Conservation (phyloP, 2,329 filamentous ascomycete genomes). For the Fusarium sp. region DNA sequence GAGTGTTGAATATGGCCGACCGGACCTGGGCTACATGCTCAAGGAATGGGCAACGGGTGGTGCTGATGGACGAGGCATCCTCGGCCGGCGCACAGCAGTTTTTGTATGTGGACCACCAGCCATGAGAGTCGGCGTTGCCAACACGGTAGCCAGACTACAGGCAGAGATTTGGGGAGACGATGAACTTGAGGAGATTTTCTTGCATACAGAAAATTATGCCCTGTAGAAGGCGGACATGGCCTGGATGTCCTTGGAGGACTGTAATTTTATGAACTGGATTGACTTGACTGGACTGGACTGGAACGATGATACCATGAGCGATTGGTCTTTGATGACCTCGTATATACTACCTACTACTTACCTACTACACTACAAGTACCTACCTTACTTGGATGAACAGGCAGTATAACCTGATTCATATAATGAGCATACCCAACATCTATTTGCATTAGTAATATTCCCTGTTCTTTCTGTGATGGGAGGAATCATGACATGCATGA, state of each 20-base stretch:
- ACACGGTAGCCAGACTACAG: constrained; percentile 84
- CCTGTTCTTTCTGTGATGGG: background rate
- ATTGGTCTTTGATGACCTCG: constrained; percentile 36
- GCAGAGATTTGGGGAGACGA: constrained; percentile 83
- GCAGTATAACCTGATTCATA: constrained; percentile 26
- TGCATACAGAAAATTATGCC: constrained; percentile 96
- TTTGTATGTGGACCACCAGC: constrained; percentile 91
- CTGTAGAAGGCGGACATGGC: constrained; percentile 60
- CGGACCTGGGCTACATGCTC: constrained; percentile 88
- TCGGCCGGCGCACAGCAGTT: constrained; percentile 85
- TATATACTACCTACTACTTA: constrained; percentile 15
- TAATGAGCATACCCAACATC: constrained; percentile 30
- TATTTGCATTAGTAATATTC: background rate
- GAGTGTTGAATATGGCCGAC: constrained; percentile 91
- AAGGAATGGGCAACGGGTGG: constrained; percentile 82
- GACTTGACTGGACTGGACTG: background rate
- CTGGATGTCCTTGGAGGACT: constrained; percentile 13
- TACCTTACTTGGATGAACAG: constrained; percentile 26
- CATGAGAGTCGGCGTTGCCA: constrained; percentile 90
- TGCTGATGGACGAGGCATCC: constrained; percentile 71
- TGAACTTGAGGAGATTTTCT: constrained; percentile 86
- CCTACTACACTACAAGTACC: no score
- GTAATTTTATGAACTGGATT: constrained; percentile 37
- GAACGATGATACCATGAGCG: constrained; percentile 46
- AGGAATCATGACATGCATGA: constrained; percentile 15